A percentile compares a stretch with the other conserved stretches of the same genome.
Conservation (phyloP, 1,139 yeast species). For the Pichia sp. region DNA sequence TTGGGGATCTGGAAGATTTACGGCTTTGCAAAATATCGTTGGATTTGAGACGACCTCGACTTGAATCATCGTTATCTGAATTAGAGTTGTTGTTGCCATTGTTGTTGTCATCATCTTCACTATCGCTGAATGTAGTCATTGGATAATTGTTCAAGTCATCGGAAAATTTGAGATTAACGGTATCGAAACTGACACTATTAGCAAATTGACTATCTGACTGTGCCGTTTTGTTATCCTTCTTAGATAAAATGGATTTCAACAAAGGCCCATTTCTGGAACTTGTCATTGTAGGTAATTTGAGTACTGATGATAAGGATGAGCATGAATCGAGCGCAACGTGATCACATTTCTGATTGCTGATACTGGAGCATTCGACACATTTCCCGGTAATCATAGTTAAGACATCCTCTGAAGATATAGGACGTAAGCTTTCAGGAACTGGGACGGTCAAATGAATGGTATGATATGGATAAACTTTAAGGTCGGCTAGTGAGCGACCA, state of each 20-base stretch:
- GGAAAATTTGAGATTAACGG: conserved; percentile 32
- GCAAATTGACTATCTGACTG: conserved; percentile 9
- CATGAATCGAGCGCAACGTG: conserved; percentile 1
- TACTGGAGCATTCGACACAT: conserved; percentile 8
- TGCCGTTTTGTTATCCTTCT: conserved; percentile 3
- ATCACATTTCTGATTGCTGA: conserved; percentile 1
- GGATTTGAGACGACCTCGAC: conserved; percentile 5
- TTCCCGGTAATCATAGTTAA: conserved; percentile 8
- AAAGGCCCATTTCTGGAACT: background rate
- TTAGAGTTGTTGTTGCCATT: background rate
- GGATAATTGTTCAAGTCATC: conserved; percentile 19
- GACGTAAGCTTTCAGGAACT: conserved; percentile 16
- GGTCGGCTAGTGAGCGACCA: conserved; percentile 5
- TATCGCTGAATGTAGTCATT: conserved; percentile 9
- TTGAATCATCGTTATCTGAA: background rate
- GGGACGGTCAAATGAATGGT: conserved; percentile 17
- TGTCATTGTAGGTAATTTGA: no score
- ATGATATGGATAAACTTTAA: conserved; percentile 15
- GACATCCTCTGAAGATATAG: conserved; percentile 17
- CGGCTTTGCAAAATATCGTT: background rate
- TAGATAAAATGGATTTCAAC: conserved; percentile 11
- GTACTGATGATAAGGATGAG: background rate
- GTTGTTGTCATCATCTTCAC: conserved; percentile 1
- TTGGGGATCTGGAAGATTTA: conserved; percentile 9
- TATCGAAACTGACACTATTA: conserved; percentile 31